These are phyloP conservation scores for Diutina siamensis DNA, from an alignment of 1,139 yeast species.

Conservation along the genomic window DNA sequence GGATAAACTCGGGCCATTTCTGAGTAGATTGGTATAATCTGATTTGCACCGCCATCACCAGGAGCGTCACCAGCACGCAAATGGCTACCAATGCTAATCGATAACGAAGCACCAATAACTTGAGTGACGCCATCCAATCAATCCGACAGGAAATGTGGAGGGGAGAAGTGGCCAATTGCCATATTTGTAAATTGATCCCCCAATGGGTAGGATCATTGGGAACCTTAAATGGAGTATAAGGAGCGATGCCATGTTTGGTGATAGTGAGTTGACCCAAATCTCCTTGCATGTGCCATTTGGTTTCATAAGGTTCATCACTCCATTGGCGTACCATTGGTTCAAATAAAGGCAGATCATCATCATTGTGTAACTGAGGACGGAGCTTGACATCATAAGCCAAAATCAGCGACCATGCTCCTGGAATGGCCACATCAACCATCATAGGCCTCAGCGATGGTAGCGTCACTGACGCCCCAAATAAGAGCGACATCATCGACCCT, in stretches of 20 bases:
- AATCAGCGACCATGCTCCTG: constrained; percentile 52
- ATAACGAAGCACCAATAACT: constrained; percentile 48
- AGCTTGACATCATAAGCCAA: constrained; percentile 39
- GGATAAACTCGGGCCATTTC: constrained; percentile 39
- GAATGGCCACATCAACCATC: constrained; percentile 35
- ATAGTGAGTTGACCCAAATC: constrained; percentile 18
- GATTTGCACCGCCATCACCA: constrained; percentile 38
- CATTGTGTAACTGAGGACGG: constrained; percentile 10
- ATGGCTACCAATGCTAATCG: constrained; percentile 51
- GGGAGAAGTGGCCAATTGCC: constrained; percentile 17
- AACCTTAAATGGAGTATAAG: constrained; percentile 50
- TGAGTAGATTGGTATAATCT: constrained; percentile 23
- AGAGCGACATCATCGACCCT: not conserved
- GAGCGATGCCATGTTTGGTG: constrained; percentile 64
- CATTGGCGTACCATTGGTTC: constrained; percentile 56
- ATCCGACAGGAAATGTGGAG: constrained; percentile 25
- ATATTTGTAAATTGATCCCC: constrained; percentile 32
- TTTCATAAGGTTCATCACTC: constrained; percentile 55
- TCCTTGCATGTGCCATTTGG: constrained; percentile 61
- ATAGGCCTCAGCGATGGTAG: constrained; percentile 26
- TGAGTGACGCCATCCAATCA: constrained; percentile 35
- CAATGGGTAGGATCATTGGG: constrained; percentile 11
- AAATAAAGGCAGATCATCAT: constrained; percentile 15
- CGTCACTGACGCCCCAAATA: not conserved
- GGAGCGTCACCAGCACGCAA: constrained; percentile 37